phyloP scores from a whole-genome alignment of 2,329 filamentous ascomycete species.

The Coleophoma crateriformis region DNA sequence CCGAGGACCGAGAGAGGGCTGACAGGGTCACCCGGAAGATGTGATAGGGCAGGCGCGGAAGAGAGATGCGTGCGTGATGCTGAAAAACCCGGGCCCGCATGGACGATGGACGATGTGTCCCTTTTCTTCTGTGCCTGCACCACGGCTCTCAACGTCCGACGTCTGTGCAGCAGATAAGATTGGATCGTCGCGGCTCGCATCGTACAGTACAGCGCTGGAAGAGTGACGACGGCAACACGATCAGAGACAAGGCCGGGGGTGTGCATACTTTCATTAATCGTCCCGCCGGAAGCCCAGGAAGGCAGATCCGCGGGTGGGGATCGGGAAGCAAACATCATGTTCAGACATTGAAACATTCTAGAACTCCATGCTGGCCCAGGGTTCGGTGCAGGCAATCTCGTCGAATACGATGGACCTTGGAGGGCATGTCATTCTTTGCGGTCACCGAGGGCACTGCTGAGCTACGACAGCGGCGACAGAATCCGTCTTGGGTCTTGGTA shows the following conservation, averaged over 20 bases:
- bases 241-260: background rate
- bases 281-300: background rate
- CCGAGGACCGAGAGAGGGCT: background rate
- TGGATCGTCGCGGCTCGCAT: background rate
- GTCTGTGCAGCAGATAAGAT: background rate
- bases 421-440: too few relatives aligned
- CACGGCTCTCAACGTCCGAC: background rate
- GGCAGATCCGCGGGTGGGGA: background rate
- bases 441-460: too few relatives aligned
- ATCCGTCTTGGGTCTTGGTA: too few relatives aligned
- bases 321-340: background rate
- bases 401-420: too few relatives aligned
- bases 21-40: background rate
- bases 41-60: background rate
- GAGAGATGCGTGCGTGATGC: too few relatives aligned
- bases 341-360: background rate
- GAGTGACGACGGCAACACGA: too few relatives aligned
- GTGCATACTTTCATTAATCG: background rate
- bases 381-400: too few relatives aligned
- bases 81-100: background rate
- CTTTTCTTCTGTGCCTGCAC: too few relatives aligned
- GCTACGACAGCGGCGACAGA: too few relatives aligned
- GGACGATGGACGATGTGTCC: background rate
- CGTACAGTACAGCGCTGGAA: background rate
- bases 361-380: too few relatives aligned